These are phyloP conservation scores for Alternaria consortialis DNA, from an alignment of 2,329 filamentous ascomycete species.

Conservation along the genomic window DNA sequence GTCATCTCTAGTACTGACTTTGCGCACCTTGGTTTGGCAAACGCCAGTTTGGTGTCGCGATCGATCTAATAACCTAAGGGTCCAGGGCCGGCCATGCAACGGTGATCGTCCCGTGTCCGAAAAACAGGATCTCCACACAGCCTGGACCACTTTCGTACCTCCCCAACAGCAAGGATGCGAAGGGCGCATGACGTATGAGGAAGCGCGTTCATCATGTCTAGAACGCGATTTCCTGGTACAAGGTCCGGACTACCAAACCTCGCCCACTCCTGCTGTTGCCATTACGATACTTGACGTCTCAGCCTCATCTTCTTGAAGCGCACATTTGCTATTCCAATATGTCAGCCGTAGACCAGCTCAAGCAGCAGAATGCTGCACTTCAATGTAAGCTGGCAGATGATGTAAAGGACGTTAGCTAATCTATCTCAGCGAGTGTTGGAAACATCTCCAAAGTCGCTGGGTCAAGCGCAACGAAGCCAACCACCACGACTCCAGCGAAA, in stretches of 20 bases:
- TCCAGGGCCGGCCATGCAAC: slow-evolving; percentile 17
- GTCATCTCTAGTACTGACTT: not conserved
- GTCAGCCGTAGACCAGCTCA: slow-evolving; percentile 51
- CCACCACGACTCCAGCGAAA: slow-evolving; percentile 30
- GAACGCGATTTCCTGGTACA: slow-evolving; percentile 11
- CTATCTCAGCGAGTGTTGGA: slow-evolving; percentile 37
- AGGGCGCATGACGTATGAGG: slow-evolving; percentile 30
- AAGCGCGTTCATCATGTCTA: slow-evolving; percentile 21
- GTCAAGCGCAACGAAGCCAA: slow-evolving; percentile 38
- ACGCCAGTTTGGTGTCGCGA: not conserved
- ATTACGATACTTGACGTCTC: not conserved
- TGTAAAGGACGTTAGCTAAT: slow-evolving; percentile 7
- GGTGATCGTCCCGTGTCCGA: slow-evolving; percentile 24
- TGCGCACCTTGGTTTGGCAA: not conserved
- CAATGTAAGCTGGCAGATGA: slow-evolving; percentile 46
- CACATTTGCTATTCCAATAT: slow-evolving; percentile 27
- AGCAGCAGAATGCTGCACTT: slow-evolving; percentile 54
- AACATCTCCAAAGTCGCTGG: slow-evolving; percentile 41
- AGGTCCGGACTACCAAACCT: not conserved
- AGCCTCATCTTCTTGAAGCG: not conserved
- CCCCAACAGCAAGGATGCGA: slow-evolving; percentile 24
- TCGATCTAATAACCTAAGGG: slow-evolving; percentile 15
- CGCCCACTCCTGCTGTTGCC: not conserved
- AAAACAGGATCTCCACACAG: slow-evolving; percentile 33
- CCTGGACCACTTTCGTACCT: slow-evolving; percentile 17